Base-by-base conservation (phyloP, 805 yeast genomes). In the Zygosaccharomyces bisporus region DNA sequence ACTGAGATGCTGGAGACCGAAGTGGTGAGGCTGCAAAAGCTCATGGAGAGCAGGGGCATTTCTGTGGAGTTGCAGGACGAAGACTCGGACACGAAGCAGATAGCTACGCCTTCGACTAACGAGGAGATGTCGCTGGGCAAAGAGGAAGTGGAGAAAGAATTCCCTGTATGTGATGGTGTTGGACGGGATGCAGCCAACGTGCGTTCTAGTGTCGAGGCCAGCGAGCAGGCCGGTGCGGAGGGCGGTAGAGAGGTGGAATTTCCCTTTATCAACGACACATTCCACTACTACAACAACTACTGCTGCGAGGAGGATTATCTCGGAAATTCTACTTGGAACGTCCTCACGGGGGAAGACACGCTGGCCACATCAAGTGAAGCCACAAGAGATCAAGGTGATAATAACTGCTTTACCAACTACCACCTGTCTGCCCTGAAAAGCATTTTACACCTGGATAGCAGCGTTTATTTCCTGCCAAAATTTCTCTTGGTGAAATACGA, bases 1-100 rank as follows among this genome's bases (percentile, higher is more conserved):
- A 85, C 95, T 0, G 87, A 83, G 63, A 80, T 79, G 54, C 65
- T 85, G 52, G 95, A 85, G 56, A 72, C 71, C 44, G 79, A 77
- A 53, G 68, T 85, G 35, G 73, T 78, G 25, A 74, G 73, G 25
- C 66, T 84, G 43, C 89, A 84, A 57, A 75, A 76, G 27, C 6
- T 50, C 33, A 19, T 58, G 16, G 49, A 49, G 12, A 29, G 34
- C 8, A 21, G 39, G 21, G 40, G 32, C n/a, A 25, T 37, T 4
- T 25, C 33, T 12, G 23, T 14, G n/a, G 24, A 17, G 29, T 16
- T 16, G 19, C 14, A 19, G 3, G 23, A 37, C 9, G 29, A 20
- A n/a, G 43, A 44, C 2, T 21, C 14, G 19, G 39, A 23, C 24
- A 31, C 21, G 4, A 37, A 38, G 23, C 44, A 32, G 5, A 19